phyloP scores from a whole-genome alignment of 1,284 basidiomycete species.

The Cutaneotrichosporon mucoides region DNA sequence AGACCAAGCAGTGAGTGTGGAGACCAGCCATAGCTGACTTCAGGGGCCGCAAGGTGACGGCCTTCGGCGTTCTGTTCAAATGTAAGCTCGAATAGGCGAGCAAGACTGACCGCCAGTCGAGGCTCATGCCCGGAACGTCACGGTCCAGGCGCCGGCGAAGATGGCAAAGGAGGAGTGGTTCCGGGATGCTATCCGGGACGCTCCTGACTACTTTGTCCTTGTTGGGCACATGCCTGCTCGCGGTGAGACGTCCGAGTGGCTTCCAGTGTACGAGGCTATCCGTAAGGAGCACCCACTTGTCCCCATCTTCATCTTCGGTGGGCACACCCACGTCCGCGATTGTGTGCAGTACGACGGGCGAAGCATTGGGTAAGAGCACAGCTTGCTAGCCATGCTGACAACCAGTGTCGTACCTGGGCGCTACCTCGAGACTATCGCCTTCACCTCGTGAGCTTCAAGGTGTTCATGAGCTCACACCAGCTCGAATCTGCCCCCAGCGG shows the following conservation, averaged over 20 bases:
- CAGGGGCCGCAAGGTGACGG: slow-evolving; percentile 67
- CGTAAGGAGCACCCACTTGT: slow-evolving; percentile 65
- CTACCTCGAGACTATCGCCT: slow-evolving; percentile 81
- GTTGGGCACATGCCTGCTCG: slow-evolving; percentile 47
- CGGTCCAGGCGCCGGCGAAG: slow-evolving; percentile 65
- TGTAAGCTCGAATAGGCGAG: slow-evolving; percentile 30
- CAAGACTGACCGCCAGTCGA: too few species aligned
- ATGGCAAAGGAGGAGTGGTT: slow-evolving; percentile 72
- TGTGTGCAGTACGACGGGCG: slow-evolving; percentile 56
- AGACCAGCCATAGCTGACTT: too few species aligned
- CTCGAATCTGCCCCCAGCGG: slow-evolving; percentile 12
- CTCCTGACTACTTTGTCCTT: slow-evolving; percentile 69
- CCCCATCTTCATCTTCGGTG: slow-evolving; percentile 75
- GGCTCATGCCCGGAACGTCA: slow-evolving; percentile 55
- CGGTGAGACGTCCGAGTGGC: slow-evolving; percentile 52
- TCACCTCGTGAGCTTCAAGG: slow-evolving; percentile 37
- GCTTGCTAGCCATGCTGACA: slow-evolving; percentile 60
- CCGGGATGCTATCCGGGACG: slow-evolving; percentile 67
- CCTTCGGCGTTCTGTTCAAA: slow-evolving; percentile 74
- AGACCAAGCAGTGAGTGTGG: slow-evolving; percentile 66
- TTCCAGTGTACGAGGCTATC: slow-evolving; percentile 70
- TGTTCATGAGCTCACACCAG: neutral
- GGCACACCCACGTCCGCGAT: slow-evolving; percentile 73
- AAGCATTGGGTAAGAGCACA: slow-evolving; percentile 45
- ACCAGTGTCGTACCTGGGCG: slow-evolving; percentile 66